Evolutionary conservation across 345 rosid genomes (phyloP).

Genomic region (Rhodamnia argentea): DNA sequence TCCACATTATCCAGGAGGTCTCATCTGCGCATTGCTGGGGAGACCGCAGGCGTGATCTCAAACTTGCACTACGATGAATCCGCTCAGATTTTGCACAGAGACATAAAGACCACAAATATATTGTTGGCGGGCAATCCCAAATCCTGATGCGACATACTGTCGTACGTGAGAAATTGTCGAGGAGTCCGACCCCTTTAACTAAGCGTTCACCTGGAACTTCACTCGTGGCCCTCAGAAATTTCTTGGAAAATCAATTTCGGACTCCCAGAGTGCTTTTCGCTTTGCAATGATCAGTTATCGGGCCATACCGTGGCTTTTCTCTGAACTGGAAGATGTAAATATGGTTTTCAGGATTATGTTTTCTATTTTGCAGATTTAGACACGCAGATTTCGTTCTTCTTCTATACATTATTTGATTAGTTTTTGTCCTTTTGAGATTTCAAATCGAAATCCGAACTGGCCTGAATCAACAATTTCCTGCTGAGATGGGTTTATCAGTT

Average conservation of each 20-base stretch:
- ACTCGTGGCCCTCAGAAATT: no score
- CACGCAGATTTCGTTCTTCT: background rate
- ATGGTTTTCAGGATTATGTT: no score
- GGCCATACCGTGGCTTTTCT: no score
- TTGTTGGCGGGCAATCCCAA: background rate
- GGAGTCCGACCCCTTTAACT: background rate
- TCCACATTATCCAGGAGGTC: background rate
- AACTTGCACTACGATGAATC: no score
- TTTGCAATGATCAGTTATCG: no score
- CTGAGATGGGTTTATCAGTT: fast-evolving
- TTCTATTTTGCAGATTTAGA: background rate
- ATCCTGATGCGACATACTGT: background rate
- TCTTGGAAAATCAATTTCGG: no score
- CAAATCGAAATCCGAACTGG: background rate
- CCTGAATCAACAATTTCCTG: background rate
- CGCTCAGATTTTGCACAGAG: no score
- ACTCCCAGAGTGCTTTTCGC: background rate
- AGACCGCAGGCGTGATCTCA: no score
- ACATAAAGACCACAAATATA: no score
- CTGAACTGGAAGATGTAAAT: no score
- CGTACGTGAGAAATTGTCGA: no score
- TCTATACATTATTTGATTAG: background rate
- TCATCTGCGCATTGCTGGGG: no score
- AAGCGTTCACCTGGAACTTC: background rate
- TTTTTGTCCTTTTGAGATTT: background rate